Evolutionary conservation across 2,329 filamentous ascomycete genomes (phyloP), one percentile per base, ranked within the genome.

Genomic region (Colletotrichum camelliae): DNA sequence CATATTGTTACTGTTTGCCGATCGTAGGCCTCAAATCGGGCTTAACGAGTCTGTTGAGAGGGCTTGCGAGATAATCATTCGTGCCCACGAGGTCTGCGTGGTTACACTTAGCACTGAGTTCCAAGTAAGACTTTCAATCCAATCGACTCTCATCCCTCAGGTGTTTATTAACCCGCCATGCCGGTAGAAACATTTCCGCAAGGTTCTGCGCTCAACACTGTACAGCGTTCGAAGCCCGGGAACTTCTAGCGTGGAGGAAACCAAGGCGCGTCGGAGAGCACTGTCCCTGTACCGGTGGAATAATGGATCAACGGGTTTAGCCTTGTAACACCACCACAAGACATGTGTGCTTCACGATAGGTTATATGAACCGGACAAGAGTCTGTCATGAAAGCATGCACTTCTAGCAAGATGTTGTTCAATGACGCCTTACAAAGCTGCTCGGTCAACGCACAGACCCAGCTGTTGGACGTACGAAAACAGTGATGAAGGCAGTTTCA

Each of bases 21-120:
- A 89, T 76, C 83, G 87, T 9, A 87, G 89, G 85, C 85, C 86
- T 3, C 85, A 88, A 74, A 81, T 88, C 1, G 86, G 86, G 4
- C 84, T 84, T 0, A 88, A 87, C 67, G 81, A 85, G 77, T 86
- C 84, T 4, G 87, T 89, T 3, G 85, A 88, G 76, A 84, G 86
- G 61, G 87, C 87, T 0, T 89, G 87, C 76, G 88, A 89, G 79
- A 87, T 84, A 9, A 88, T 89, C 24, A 87, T 89, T 48, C 81
- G 87, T 31, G 88, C 88, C 0, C 87, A 89, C 61, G 88, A 89
- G 79, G 86, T 88, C 1, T 89, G 87, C 77, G 86, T 88, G 2
- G 87, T 88, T 6, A 89, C 88, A 9, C 79, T 89, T 12, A 86
- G 84, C 66, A 72, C 70, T 2, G 24, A 58, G 24, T 58, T 58